Base-by-base conservation (phyloP, 495 filamentous ascomycete genomes). In the Talaromyces thailandensis region DNA sequence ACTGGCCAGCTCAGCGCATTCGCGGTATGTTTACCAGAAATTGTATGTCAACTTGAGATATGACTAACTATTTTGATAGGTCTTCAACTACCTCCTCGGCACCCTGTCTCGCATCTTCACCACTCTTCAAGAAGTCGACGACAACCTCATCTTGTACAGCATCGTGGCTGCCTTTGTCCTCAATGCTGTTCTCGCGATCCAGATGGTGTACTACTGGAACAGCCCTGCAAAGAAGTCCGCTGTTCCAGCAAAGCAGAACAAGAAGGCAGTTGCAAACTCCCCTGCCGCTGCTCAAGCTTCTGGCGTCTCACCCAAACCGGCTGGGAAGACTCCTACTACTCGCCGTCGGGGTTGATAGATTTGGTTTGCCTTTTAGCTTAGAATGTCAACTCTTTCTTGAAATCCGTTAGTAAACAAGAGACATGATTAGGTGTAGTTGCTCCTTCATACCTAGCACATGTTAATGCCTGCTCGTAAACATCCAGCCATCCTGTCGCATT, bases 191-290 rank as follows among this genome's bases (percentile, higher is more conserved):
- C 77, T 98, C 62, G 94, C 91, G 3, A 76, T 77, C 53, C 94
- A 98, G 80, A 96, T 98, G 92, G 72, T 93, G 9, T 96, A 92
- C 75, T 98, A 97, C 78, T 98, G 94, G 94, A 96, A 96, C 68
- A 80, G 82, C 62, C 84, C 81, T 6, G 69, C 74, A 24, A 65
- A 67, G 61, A 67, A 71, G 26, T 73, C 75, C 66, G 69, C 72
- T 51, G 67, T 71, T 75, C 62, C 82, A 71, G 75, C 79, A 52
- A 71, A 80, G 66, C 69, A 71, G 61, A 72, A 70, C 50, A 75
- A 79, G 64, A 59, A 73, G 61, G 56, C 65, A 9, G 35, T 62
- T 4, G 57, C 28, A 28, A 64, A 65, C n/a, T 60, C 64, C 16
- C 65, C 63, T 45, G 70, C 67, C 28, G 68, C 65, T 45, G 67